A percentile compares a stretch with the other conserved stretches of the same genome.
These are phyloP conservation scores for Byssochlamys sp. DNA, from an alignment of 2,329 filamentous ascomycete species.

Conservation along the genomic window DNA sequence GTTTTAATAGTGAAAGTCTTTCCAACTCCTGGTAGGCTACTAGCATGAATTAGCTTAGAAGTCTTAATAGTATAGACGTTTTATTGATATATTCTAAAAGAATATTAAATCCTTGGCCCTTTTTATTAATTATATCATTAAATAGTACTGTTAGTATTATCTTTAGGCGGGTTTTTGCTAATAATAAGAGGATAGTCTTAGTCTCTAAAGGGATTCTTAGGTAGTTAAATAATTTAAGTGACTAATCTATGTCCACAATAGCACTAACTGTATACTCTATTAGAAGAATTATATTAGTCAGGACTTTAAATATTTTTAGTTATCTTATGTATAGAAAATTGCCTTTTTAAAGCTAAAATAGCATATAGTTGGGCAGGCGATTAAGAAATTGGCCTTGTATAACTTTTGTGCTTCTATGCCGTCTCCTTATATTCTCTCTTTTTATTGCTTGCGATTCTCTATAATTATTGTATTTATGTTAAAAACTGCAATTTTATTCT, in stretches of 20 bases:
- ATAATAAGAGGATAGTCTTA: slow-evolving; percentile 9
- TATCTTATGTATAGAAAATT: slow-evolving; percentile 1
- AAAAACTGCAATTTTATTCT: slow-evolving; percentile 6
- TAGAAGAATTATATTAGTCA: slow-evolving; percentile 11
- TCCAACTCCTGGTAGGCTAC: too few species aligned
- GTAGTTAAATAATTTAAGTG: slow-evolving; percentile 8
- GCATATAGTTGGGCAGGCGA: not conserved
- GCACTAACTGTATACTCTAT: slow-evolving; percentile 12
- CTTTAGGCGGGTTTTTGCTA: slow-evolving; percentile 4
- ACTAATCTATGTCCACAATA: slow-evolving; percentile 9
- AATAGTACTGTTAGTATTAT: slow-evolving; percentile 11
- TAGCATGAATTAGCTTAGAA: too few species aligned
- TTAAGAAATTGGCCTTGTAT: too few species aligned
- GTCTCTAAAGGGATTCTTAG: slow-evolving; percentile 13
- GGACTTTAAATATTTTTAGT: slow-evolving; percentile 8
- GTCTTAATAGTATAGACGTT: slow-evolving; percentile 11
- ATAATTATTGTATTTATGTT: slow-evolving; percentile 1
- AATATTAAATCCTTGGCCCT: slow-evolving; percentile 22
- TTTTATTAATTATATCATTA: slow-evolving; percentile 23
- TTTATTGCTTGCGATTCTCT: not conserved
- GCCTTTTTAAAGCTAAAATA: too few species aligned
- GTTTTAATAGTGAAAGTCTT: slow-evolving; percentile 27
- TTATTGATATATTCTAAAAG: slow-evolving; percentile 15
- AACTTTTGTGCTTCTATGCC: not conserved
- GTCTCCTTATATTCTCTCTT: too few species aligned